Conservation (phyloP, 371 early-diverging fungal species). For the Mucor mucedo region DNA sequence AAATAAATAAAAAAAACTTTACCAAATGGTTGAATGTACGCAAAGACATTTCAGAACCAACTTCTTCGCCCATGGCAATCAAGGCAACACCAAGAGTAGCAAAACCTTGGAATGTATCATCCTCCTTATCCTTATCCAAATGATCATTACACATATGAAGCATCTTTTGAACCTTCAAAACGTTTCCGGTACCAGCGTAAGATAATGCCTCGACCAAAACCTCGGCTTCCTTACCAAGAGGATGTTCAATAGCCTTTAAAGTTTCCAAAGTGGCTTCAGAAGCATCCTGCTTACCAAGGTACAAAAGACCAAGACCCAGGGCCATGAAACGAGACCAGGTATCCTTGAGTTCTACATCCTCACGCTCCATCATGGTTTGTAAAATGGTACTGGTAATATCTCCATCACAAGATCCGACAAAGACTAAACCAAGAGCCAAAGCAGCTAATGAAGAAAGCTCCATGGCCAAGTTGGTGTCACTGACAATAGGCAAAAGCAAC, state of each 20-base stretch:
- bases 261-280: conserved; percentile 93
- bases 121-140: conserved; percentile 83
- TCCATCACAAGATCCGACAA: conserved; percentile 91
- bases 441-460: conserved; percentile 91
- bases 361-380: conserved; percentile 94
- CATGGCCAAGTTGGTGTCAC: conserved; percentile 85
- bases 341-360: conserved; percentile 83
- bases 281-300: conserved; percentile 89
- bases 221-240: conserved; percentile 86
- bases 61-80: conserved; percentile 96
- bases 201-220: conserved; percentile 90
- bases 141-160: conserved; percentile 95
- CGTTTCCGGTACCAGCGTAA: conserved; percentile 96
- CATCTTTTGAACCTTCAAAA: conserved; percentile 95
- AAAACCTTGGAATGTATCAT: conserved; percentile 87
- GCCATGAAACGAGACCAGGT: conserved; percentile 90
- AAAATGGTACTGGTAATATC: conserved; percentile 92
- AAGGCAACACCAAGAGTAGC: conserved; percentile 96
- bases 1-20: conserved; percentile 9
- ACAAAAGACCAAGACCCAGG: conserved; percentile 88
- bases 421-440: conserved; percentile 89
- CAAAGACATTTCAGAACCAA: conserved; percentile 95
- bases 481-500: conserved; percentile 81
- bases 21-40: conserved; percentile 94
- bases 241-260: conserved; percentile 91